Evolutionary conservation across 148 eudicot species (phyloP), one percentile per base, ranked within the genome.

Genomic region (Salicornia ramosissima): DNA sequence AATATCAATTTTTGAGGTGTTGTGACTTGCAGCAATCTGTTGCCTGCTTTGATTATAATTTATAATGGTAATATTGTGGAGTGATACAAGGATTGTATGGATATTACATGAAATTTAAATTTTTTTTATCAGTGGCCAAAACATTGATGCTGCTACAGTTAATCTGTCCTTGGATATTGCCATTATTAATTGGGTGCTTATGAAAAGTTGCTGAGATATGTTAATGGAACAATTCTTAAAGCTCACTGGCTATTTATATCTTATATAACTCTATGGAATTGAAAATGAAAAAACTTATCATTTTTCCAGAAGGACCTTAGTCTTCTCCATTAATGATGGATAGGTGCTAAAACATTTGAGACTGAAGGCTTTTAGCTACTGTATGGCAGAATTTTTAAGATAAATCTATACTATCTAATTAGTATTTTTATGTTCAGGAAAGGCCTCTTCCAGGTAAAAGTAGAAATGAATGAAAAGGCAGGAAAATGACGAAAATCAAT

Each of bases 21-120:
- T 2, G 3, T 4, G n/a, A 15, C 16, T 2, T 57, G 22, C 25
- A 14, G 6, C 40, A 64, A 24, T 29, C 19, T 45, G 64, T n/a
- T 26, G 25, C 52, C 18, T n/a, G 24, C 70, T 73, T 64, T 45
- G 45, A 43, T 21, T 30, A 9, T n/a, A n/a, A n/a, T n/a, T n/a
- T n/a, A n/a, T n/a, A n/a, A n/a, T 49, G 6, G 52, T 21, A 52
- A 2, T 42, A 21, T 5, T 45, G 21, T 28, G 10, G 42, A 30
- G 34, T n/a, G 25, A 52, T n/a, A 21, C 39, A 58, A 29, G 62
- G 39, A 30, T 31, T 59, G 42, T 18, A 24, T 64, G 8, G 40
- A 30, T 2, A 31, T 31, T 21, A 0, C n/a, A n/a, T n/a, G n/a
- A n/a, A n/a, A n/a, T n/a, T n/a, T n/a, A n/a, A n/a, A n/a, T n/a